Percentiles rank a stretch among this genome's conserved stretches.
phyloP scores from a whole-genome alignment of 345 rosid genomes.

The Syzygium aqueum region DNA sequence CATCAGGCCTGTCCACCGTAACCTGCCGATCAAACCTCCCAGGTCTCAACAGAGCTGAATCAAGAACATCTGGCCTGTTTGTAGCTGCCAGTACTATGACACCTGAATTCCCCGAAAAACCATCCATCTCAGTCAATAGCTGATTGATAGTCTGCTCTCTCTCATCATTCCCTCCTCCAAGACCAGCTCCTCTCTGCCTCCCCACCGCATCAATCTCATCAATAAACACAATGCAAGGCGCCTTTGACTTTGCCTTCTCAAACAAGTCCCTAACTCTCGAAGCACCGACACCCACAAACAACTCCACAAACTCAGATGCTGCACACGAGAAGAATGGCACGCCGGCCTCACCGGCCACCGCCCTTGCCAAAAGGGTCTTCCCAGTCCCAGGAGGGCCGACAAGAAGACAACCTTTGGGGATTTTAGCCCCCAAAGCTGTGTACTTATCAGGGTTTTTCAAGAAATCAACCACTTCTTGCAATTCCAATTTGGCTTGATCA shows the following conservation, averaged over 20 bases:
- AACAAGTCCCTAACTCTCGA: slow-evolving; percentile 31
- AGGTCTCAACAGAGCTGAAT: slow-evolving; percentile 28
- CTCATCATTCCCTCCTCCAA: slow-evolving; percentile 19
- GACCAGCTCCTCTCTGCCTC: slow-evolving; percentile 23
- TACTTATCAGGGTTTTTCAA: slow-evolving; percentile 34
- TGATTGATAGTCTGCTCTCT: slow-evolving; percentile 32
- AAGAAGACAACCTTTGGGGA: slow-evolving; percentile 35
- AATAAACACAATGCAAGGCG: slow-evolving; percentile 31
- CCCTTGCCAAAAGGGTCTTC: slow-evolving; percentile 37
- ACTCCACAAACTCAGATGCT: slow-evolving; percentile 32
- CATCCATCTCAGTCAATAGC: slow-evolving; percentile 34
- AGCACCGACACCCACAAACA: slow-evolving; percentile 43
- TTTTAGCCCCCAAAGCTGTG: slow-evolving; percentile 29
- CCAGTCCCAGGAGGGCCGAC: slow-evolving; percentile 40
- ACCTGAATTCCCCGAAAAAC: slow-evolving; percentile 25
- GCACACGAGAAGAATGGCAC: slow-evolving; percentile 28
- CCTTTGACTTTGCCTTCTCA: slow-evolving; percentile 29
- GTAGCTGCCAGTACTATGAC: slow-evolving; percentile 19
- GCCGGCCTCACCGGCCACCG: slow-evolving; percentile 35
- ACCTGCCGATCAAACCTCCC: slow-evolving; percentile 31
- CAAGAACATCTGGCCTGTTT: slow-evolving; percentile 16
- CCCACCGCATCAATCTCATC: slow-evolving; percentile 30
- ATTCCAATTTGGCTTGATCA: slow-evolving; percentile 31
- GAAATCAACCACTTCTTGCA: slow-evolving; percentile 24
- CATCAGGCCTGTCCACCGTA: slow-evolving; percentile 21